phyloP scores from a whole-genome alignment of 73 alveolate genomes.

The Tetrahymena borealis region DNA sequence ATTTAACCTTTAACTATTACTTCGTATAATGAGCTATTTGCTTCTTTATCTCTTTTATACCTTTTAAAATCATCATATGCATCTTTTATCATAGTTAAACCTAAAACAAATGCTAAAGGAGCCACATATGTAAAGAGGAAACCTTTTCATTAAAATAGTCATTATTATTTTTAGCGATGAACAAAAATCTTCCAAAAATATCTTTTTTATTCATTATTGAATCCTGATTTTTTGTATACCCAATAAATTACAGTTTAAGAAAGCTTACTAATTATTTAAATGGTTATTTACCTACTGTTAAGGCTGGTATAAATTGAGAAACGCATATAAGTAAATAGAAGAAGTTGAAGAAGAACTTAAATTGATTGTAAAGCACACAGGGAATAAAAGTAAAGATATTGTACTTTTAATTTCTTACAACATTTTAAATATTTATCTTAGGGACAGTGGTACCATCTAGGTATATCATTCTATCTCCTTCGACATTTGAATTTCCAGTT shows the following conservation, averaged over 20 bases:
- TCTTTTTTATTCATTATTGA: not conserved
- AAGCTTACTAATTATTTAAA: not conserved
- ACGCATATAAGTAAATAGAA: constrained; percentile 66
- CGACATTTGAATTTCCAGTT: not conserved
- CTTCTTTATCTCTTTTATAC: constrained; percentile 46
- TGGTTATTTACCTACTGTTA: constrained; percentile 55
- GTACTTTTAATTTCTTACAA: constrained; percentile 66
- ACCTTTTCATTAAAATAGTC: constrained; percentile 30
- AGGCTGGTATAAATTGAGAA: constrained; percentile 67
- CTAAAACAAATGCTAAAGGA: constrained; percentile 57
- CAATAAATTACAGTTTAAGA: too few species aligned
- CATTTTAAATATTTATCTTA: constrained; percentile 14
- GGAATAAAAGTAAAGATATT: constrained; percentile 66
- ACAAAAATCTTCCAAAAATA: not conserved
- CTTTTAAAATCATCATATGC: constrained; percentile 71
- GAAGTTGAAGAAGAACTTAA: constrained; percentile 66
- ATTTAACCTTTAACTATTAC: constrained; percentile 35
- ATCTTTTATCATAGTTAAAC: constrained; percentile 70
- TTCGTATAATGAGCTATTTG: constrained; percentile 41
- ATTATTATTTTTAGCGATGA: not conserved
- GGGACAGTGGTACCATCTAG: not conserved
- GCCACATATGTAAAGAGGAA: constrained; percentile 78
- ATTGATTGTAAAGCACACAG: constrained; percentile 76
- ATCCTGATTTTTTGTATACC: not conserved
- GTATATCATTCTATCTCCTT: not conserved